These are phyloP conservation scores for Coniochaeta ligniaria DNA, from an alignment of 2,329 filamentous ascomycete species.

Conservation along the genomic window DNA sequence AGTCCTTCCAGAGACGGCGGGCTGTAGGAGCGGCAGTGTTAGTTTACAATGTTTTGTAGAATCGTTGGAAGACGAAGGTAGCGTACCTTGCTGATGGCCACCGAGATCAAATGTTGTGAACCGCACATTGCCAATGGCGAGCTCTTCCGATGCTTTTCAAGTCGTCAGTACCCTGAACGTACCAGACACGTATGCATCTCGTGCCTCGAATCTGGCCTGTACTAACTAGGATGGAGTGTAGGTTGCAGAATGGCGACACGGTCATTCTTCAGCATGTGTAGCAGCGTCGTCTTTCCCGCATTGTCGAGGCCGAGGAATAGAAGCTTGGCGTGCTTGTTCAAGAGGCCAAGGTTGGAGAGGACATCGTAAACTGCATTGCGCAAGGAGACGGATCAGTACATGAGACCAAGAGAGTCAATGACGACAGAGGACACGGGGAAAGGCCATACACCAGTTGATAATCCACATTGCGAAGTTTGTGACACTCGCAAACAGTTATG, in stretches of 20 bases:
- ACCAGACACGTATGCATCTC: constrained; percentile 8
- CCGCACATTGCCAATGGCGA: constrained; percentile 85
- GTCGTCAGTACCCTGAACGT: constrained; percentile 8
- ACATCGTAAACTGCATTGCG: constrained; percentile 72
- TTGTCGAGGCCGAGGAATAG: constrained; percentile 91
- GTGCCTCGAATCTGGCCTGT: constrained; percentile 4
- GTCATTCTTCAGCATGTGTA: constrained; percentile 98
- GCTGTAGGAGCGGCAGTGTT: too few species aligned
- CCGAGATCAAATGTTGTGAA: constrained; percentile 94
- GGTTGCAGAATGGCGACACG: constrained; percentile 86
- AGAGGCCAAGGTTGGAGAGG: constrained; percentile 75
- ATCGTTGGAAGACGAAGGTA: too few species aligned
- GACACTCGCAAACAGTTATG: neutral
- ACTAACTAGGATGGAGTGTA: constrained; percentile 83
- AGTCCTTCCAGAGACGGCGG: constrained; percentile 91
- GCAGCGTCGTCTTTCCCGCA: constrained; percentile 86
- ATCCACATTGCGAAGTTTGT: constrained; percentile 67
- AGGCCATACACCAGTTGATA: constrained; percentile 80
- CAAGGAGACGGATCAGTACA: constrained; percentile 4
- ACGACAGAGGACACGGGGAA: neutral
- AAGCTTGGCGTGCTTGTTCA: constrained; percentile 95
- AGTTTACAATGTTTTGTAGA: too few species aligned
- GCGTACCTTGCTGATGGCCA: constrained; percentile 81
- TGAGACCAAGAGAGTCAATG: neutral
- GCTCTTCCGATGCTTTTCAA: constrained; percentile 71